Evolutionary conservation across 106 monocot genomes (phyloP).

Genomic region (Phalaenopsis equestris): DNA sequence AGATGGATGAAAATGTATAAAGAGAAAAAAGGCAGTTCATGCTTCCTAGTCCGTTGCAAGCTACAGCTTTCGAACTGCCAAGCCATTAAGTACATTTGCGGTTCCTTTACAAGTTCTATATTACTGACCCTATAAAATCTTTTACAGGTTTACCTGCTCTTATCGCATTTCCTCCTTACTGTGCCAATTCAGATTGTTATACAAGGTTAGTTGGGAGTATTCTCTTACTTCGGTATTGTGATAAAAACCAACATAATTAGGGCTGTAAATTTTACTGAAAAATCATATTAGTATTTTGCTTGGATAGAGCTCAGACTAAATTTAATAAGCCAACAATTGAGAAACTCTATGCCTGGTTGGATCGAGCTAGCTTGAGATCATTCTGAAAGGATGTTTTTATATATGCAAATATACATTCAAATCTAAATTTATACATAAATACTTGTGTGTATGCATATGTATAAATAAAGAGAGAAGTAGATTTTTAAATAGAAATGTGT

Average conservation of each 20-base stretch:
- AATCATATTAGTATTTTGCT: background rate
- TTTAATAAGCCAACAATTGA: background rate
- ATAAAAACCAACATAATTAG: background rate
- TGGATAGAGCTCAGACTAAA: background rate
- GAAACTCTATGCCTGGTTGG: background rate
- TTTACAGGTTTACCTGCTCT: conserved; percentile 71
- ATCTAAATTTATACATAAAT: no score
- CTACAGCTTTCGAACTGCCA: conserved; percentile 3
- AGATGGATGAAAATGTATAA: background rate
- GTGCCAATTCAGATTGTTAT: conserved; percentile 52
- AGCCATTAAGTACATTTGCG: background rate
- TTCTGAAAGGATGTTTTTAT: background rate
- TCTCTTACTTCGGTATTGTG: background rate
- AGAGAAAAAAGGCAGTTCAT: background rate
- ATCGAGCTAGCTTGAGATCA: background rate
- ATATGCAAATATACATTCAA: no score
- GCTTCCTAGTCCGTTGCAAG: background rate
- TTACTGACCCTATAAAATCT: background rate
- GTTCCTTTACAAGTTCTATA: background rate
- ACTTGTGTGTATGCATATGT: no score
- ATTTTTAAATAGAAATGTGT: no score
- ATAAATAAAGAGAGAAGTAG: no score
- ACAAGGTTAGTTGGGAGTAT: conserved; percentile 42
- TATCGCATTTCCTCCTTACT: conserved; percentile 79
- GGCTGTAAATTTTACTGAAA: background rate